Percentiles rank a stretch among this genome's conserved stretches.
Conservation (phyloP, 495 filamentous ascomycete species). For the Podospora australis region DNA sequence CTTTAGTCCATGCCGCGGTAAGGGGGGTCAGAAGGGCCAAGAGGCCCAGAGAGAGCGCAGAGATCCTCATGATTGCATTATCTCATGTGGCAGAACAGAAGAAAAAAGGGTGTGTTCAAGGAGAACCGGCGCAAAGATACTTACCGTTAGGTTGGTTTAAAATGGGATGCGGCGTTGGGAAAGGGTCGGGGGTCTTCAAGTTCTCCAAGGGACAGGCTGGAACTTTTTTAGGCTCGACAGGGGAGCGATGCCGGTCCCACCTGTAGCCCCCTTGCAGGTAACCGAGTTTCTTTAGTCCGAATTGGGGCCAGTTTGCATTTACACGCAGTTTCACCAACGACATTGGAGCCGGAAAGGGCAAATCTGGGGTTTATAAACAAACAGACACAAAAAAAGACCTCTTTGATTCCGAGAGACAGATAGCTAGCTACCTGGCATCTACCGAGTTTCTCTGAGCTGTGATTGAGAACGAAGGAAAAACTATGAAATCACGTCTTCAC, state of each 20-base stretch:
- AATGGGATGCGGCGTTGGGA: not conserved
- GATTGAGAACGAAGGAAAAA: too few relatives aligned
- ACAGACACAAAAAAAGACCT: too few relatives aligned
- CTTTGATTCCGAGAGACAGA: too few relatives aligned
- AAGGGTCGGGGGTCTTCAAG: not conserved
- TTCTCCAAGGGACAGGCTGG: constrained; percentile 10
- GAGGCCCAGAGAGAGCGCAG: constrained; percentile 46
- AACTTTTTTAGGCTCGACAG: constrained; percentile 8
- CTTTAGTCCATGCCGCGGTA: constrained; percentile 73
- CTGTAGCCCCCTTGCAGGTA: too few relatives aligned
- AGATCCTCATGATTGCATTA: constrained; percentile 47
- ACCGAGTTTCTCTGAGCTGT: too few relatives aligned
- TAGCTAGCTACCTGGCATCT: too few relatives aligned
- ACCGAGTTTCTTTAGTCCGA: not conserved
- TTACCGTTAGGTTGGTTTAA: too few relatives aligned
- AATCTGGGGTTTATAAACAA: too few relatives aligned
- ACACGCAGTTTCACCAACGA: too few relatives aligned
- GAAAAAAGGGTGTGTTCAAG: not conserved
- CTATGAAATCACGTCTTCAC: too few relatives aligned
- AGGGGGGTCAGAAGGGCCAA: constrained; percentile 53
- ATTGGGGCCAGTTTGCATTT: constrained; percentile 5
- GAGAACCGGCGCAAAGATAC: not conserved
- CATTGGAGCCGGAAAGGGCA: not conserved
- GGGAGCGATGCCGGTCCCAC: not conserved
- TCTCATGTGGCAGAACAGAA: constrained; percentile 5